Base-by-base conservation (phyloP, 306 rosid genomes). In the Chamaecrista fasciculata region DNA sequence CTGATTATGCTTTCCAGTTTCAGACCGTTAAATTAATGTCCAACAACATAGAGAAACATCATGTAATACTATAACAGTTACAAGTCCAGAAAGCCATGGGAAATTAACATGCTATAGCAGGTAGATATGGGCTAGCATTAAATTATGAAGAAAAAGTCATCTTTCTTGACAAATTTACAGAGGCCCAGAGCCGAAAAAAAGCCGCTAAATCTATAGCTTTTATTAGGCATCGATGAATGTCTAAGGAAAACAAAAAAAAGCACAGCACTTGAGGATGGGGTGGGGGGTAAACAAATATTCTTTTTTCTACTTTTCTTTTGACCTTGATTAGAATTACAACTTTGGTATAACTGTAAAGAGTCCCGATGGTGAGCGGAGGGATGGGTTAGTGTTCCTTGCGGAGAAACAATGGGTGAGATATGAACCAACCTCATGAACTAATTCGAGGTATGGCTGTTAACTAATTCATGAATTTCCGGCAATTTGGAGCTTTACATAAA, bases 401-500 rank as follows among this genome's bases (percentile, higher is more conserved):
- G 89, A 82, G 77, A 85, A 91, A 85, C 96, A 89, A 91, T 91
- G 80, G 78, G 72, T 31, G 14, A 29, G 18, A 57, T 31, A 57
- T n/a, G 23, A n/a, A 28, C 63, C 36, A 57, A 31, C 63, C 63
- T 31, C 42, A 29, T 9, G 25, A 57, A 42, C 42, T 72, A 68
- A 72, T 56, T 23, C 51, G 37, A 33, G 43, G 3, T n/a, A 31
- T 57, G 40, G 31, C 9, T 37, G 42, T 29, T 69, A 67, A 81
- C 87, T 89, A 95, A 75, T 95, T 95, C 99, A 95, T 95, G 91
- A 91, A 95, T 83, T 91, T 87, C 67, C 97, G 74, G 74, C 99
- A 95, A 77, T 83, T 87, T 53, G 92, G 83, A 66, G 99, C 96
- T 87, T 91, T 95, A 87, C 99, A 95, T 55, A 91, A 76, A 85